A percentile compares a stretch with the other conserved stretches of the same genome.
Conservation (phyloP, 345 rosid genomes). For the Euphorbia peplus region DNA sequence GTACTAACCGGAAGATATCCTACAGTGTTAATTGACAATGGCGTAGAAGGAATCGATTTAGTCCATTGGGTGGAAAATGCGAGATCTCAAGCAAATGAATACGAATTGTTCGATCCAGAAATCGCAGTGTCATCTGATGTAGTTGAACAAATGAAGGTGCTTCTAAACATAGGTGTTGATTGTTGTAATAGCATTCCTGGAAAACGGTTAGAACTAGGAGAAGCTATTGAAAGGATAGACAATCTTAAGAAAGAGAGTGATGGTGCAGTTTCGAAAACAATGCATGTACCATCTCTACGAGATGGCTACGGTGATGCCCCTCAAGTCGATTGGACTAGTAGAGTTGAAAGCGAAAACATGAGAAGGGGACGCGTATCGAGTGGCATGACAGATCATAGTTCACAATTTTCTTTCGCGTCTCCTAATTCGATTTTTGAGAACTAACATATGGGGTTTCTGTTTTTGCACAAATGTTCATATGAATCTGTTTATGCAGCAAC, state of each 20-base stretch:
- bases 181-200: conserved; percentile 49
- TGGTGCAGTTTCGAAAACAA: conserved; percentile 24
- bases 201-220: conserved; percentile 45
- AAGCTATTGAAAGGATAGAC: conserved; percentile 57
- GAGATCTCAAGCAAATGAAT: conserved; percentile 38
- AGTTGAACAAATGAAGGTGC: conserved; percentile 37
- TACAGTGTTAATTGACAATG: conserved; percentile 47
- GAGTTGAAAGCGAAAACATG: not conserved
- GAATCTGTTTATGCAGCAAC: not conserved
- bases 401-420: conserved; percentile 12
- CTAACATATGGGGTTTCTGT: not conserved
- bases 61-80: conserved; percentile 55
- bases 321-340: not conserved
- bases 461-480: not conserved
- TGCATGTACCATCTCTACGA: conserved; percentile 21
- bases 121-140: conserved; percentile 35
- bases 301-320: conserved; percentile 26
- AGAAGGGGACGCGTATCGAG: not conserved
- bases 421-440: not conserved
- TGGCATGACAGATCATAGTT: conserved; percentile 4
- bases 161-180: conserved; percentile 53
- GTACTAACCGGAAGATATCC: conserved; percentile 69
- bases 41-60: conserved; percentile 50
- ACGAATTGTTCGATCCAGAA: conserved; percentile 61
- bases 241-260: conserved; percentile 34